Evolutionary conservation across 495 filamentous ascomycete genomes (phyloP).

Genomic region (Alectoria sarmentosa): DNA sequence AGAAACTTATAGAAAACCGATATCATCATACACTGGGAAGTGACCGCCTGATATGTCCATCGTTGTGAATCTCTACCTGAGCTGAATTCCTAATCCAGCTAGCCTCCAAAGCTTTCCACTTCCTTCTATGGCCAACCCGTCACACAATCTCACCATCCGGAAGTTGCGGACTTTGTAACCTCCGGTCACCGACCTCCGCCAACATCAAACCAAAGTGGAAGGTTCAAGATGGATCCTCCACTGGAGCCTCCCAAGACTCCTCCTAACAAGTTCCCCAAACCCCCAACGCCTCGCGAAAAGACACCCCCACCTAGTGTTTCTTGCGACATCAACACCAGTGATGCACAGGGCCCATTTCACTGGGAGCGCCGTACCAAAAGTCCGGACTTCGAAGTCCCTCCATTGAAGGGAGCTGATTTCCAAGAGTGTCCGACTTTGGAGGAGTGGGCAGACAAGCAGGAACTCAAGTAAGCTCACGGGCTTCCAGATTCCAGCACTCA

Average conservation of each 20-base stretch:
- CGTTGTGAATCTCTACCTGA: background rate
- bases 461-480: background rate
- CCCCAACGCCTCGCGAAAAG: background rate
- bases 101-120: background rate
- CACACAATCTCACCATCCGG: background rate
- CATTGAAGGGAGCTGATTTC: background rate
- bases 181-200: background rate
- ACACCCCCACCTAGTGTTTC: background rate
- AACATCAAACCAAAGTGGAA: background rate
- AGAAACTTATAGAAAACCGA: background rate
- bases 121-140: background rate
- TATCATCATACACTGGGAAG: background rate
- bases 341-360: background rate
- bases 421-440: background rate
- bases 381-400: background rate
- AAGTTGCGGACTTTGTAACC: background rate
- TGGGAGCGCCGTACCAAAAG: background rate
- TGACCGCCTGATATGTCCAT: background rate
- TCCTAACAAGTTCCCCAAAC: background rate
- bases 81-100: background rate
- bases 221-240: background rate
- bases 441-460: background rate
- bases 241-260: background rate
- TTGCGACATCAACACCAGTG: background rate
- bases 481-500: background rate